These are phyloP conservation scores for peach (Prunus persica) DNA, from an alignment of 306 rosid species.

Conservation along the genomic window Prunus_persica_NCBIv2 NC_034011.1:4776001-4776500, in stretches of 20 bases:
- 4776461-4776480: conserved; percentile 24
- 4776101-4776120: not conserved
- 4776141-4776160: not conserved
- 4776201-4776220: not conserved
- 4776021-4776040: not conserved
- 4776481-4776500: conserved; percentile 7
- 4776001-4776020: conserved; percentile 13
- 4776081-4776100: not conserved
- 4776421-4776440: conserved; percentile 67
- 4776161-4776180: not conserved
- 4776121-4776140: not conserved
- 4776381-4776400: conserved; percentile 63
- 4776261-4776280: not conserved
- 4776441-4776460: conserved; percentile 65
- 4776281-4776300: not conserved
- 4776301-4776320: not conserved
- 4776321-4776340: not conserved
- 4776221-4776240: not conserved
- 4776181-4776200: not conserved
- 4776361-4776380: conserved; percentile 85
- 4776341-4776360: conserved; percentile 24
- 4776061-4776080: not conserved
- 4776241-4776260: not conserved
- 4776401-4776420: conserved; percentile 49
- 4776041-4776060: not conserved